phyloP scores from a whole-genome alignment of 2,329 filamentous ascomycete species.

The Stachybotrys chlorohalonatus region DNA sequence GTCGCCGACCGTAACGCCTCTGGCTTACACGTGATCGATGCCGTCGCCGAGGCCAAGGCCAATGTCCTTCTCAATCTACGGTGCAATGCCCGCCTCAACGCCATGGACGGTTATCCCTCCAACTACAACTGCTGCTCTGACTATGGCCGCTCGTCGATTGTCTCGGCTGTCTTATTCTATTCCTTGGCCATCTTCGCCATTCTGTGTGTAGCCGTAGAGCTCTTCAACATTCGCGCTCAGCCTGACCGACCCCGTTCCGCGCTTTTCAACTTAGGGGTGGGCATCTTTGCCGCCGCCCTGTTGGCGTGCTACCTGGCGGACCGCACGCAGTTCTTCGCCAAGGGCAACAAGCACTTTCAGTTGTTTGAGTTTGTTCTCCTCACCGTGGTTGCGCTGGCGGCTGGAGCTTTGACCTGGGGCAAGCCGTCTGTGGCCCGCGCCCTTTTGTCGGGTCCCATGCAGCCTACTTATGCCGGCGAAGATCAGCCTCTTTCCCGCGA shows the following conservation, averaged over 20 bases:
- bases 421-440: conserved; percentile 7
- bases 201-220: conserved; percentile 10
- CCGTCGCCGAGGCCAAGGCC: conserved; percentile 20
- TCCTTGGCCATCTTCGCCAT: conserved; percentile 9
- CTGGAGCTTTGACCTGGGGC: conserved; percentile 9
- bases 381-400: conserved; percentile 3
- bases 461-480: conserved; percentile 2
- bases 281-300: conserved; percentile 15
- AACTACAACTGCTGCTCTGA: conserved; percentile 43
- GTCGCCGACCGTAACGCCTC: conserved; percentile 11
- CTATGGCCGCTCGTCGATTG: conserved; percentile 22
- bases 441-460: not conserved
- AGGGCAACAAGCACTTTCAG: conserved; percentile 15
- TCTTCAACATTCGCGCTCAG: conserved; percentile 6
- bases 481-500: conserved; percentile 28
- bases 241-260: conserved; percentile 4
- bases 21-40: conserved; percentile 21
- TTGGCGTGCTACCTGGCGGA: conserved; percentile 17
- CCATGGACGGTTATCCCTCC: conserved; percentile 27
- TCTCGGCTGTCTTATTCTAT: conserved; percentile 8
- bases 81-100: conserved; percentile 34
- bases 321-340: conserved; percentile 16
- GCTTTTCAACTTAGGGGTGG: conserved; percentile 13
- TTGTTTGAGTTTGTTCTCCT: conserved; percentile 9
- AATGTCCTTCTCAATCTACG: conserved; percentile 41